phyloP scores from a whole-genome alignment of 2,329 filamentous ascomycete genomes.

The Botrytis sinoallii region DNA sequence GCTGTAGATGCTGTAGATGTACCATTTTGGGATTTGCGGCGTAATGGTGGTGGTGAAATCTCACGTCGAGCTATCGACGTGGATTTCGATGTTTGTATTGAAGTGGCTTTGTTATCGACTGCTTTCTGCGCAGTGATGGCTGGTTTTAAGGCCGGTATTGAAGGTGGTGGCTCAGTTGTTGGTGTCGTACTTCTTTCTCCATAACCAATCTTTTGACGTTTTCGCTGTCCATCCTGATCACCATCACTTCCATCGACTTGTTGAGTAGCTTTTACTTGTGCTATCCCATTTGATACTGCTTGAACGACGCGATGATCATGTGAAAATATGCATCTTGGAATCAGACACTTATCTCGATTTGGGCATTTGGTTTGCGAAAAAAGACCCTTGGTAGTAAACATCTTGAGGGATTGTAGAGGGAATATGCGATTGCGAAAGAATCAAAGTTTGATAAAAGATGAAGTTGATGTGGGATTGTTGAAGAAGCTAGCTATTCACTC shows the following conservation, averaged over 20 bases:
- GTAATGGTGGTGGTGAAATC: slow-evolving; percentile 34
- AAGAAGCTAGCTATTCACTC: neutral
- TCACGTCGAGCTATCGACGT: slow-evolving; percentile 21
- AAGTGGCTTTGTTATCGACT: neutral
- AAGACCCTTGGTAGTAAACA: slow-evolving; percentile 37
- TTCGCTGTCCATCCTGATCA: slow-evolving; percentile 37
- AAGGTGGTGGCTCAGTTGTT: neutral
- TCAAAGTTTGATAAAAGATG: too few relatives aligned
- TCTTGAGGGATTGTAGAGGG: slow-evolving; percentile 14
- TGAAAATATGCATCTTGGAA: slow-evolving; percentile 38
- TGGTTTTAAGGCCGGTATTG: neutral
- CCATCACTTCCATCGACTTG: slow-evolving; percentile 15
- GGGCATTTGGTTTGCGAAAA: slow-evolving; percentile 37
- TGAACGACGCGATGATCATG: slow-evolving; percentile 23
- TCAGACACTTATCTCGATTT: slow-evolving; percentile 33
- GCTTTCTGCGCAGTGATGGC: neutral
- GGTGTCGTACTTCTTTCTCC: slow-evolving; percentile 15
- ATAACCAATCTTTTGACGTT: slow-evolving; percentile 35
- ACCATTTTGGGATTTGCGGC: slow-evolving; percentile 26
- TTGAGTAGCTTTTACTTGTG: neutral
- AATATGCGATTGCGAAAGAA: neutral
- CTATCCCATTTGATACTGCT: slow-evolving; percentile 3
- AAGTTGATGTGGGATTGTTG: neutral
- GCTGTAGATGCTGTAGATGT: slow-evolving; percentile 3
- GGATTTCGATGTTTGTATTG: slow-evolving; percentile 10